phyloP scores from a whole-genome alignment of 2,329 filamentous ascomycete species.

The Pseudogymnoascus verrucosus region DNA sequence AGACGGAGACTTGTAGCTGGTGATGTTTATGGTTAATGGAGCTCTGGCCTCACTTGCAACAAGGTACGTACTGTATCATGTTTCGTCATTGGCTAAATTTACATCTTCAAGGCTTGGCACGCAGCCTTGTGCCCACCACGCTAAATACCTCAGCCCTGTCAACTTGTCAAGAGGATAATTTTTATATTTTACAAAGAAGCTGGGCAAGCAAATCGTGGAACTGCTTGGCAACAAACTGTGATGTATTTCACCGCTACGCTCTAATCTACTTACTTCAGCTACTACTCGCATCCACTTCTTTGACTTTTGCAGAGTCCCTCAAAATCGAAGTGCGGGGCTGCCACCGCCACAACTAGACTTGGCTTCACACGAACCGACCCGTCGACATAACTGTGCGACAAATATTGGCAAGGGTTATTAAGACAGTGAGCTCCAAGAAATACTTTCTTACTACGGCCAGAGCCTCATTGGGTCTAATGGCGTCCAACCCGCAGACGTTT shows the following conservation, averaged over 20 bases:
- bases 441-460: constrained; percentile 1
- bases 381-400: not conserved
- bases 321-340: constrained; percentile 2
- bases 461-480: constrained; percentile 9
- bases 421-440: constrained; percentile 8
- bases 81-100: constrained; percentile 4
- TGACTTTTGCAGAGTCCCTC: not conserved
- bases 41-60: constrained; percentile 4
- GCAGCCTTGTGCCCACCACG: constrained; percentile 7
- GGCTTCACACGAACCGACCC: not conserved
- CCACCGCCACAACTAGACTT: not conserved
- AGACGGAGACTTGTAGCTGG: not conserved
- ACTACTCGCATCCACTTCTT: not conserved
- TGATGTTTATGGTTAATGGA: constrained; percentile 6
- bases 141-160: constrained; percentile 8
- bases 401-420: constrained; percentile 1
- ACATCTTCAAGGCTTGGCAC: not conserved
- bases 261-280: not conserved
- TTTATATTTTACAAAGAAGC: constrained; percentile 8
- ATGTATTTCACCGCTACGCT: not conserved
- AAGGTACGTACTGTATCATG: not conserved
- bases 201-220: not conserved
- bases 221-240: not conserved
- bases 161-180: not conserved
- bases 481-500: constrained; percentile 9